Conservation (phyloP, 169 alveolate genomes). For the Babesia gibsoni region DNA sequence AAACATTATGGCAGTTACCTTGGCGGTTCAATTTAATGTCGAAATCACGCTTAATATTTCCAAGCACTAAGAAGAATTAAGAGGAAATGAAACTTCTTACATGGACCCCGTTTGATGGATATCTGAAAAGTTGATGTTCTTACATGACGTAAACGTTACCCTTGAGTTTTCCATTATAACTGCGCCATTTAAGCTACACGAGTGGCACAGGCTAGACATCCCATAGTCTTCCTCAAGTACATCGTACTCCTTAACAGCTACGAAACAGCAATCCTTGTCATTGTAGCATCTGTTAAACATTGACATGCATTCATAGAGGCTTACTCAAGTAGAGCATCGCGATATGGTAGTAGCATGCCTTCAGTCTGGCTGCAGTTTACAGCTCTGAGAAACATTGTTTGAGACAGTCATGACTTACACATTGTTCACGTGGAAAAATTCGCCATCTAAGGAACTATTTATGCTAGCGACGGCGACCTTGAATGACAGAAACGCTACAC, state of each 20-base stretch:
- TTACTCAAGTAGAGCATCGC: slow-evolving; percentile 45
- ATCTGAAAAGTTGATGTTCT: slow-evolving; percentile 6
- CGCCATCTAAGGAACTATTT: slow-evolving; percentile 20
- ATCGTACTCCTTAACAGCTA: slow-evolving; percentile 48
- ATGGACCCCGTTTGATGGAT: slow-evolving; percentile 31
- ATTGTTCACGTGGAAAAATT: slow-evolving; percentile 52
- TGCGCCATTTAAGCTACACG: slow-evolving; percentile 9
- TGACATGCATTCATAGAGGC: neutral
- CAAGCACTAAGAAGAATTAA: neutral
- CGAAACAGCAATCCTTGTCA: slow-evolving; percentile 43
- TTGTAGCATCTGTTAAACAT: slow-evolving; percentile 30
- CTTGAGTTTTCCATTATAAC: slow-evolving; percentile 19
- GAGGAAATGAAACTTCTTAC: slow-evolving; percentile 10
- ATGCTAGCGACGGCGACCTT: neutral
- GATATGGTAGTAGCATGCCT: slow-evolving; percentile 13
- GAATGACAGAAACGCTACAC: neutral
- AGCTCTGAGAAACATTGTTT: slow-evolving; percentile 12
- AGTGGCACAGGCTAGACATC: slow-evolving; percentile 39
- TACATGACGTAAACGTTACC: neutral
- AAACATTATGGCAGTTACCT: slow-evolving; percentile 5
- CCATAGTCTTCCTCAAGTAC: slow-evolving; percentile 43
- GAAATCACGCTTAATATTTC: neutral
- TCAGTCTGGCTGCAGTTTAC: slow-evolving; percentile 26
- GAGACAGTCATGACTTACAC: slow-evolving; percentile 21
- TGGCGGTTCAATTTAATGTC: slow-evolving; percentile 6